Conservation (phyloP, 129 eudicot genomes). For the Saussurea involucrata region DNA sequence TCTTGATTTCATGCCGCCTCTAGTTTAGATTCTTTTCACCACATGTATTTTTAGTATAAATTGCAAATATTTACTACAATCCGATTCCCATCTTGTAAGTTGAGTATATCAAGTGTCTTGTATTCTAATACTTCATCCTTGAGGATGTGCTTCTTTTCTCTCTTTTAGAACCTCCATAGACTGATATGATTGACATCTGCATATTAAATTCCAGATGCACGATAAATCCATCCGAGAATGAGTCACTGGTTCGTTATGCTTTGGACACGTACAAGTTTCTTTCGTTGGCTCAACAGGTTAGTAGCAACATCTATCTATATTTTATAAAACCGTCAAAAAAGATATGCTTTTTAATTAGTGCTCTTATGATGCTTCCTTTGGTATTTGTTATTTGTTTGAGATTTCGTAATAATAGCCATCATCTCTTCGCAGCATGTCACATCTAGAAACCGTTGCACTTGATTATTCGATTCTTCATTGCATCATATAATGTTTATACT, state of each 20-base stretch:
- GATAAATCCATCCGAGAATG: conserved; percentile 96
- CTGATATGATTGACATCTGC: conserved; percentile 1
- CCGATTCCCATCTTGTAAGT: too few relatives aligned
- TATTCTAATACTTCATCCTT: neutral
- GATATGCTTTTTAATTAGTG: neutral
- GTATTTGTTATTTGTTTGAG: neutral
- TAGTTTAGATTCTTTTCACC: too few relatives aligned
- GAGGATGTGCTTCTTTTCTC: neutral
- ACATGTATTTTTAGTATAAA: too few relatives aligned
- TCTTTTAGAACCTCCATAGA: neutral
- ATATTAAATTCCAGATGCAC: conserved; percentile 61
- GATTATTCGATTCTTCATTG: neutral
- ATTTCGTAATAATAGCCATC: neutral
- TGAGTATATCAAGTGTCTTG: too few relatives aligned
- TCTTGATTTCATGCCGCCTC: too few relatives aligned
- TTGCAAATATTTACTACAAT: too few relatives aligned
- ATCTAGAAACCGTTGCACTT: neutral
- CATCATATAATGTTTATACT: neutral
- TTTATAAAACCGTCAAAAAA: neutral
- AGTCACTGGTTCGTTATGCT: conserved; percentile 87
- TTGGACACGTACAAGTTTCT: conserved; percentile 85
- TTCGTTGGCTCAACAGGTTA: conserved; percentile 78
- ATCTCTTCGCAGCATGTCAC: neutral
- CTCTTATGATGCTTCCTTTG: neutral
- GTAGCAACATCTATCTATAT: conserved; percentile 4